Evolutionary conservation across 176 grass and related monocot genomes (phyloP).

Genomic region (Aegilops longissima): DNA sequence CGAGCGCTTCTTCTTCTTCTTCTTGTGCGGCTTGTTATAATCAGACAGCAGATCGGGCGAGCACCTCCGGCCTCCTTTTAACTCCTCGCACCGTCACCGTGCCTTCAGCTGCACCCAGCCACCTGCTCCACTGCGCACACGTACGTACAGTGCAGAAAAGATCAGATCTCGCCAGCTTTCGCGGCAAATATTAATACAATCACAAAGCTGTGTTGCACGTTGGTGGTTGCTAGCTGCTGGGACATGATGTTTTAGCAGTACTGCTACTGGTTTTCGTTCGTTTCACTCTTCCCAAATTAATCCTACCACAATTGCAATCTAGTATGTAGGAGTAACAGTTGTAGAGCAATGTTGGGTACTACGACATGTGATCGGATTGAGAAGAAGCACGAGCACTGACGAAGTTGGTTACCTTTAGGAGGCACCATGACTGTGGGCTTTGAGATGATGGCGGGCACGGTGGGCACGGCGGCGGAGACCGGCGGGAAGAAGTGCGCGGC

Average conservation of each 20-base stretch:
- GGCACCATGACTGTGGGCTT: conserved; percentile 69
- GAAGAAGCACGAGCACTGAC: too few species aligned
- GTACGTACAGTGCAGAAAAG: conserved; percentile 17
- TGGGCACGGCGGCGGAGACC: conserved; percentile 35
- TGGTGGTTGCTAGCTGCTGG: background rate
- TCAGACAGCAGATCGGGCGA: background rate
- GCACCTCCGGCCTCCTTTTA: conserved; percentile 31
- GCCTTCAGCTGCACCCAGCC: conserved; percentile 75
- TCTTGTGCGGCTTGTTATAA: conserved; percentile 44
- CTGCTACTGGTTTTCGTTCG: background rate
- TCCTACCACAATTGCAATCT: background rate
- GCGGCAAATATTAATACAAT: background rate
- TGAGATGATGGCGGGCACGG: conserved; percentile 64
- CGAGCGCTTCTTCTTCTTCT: conserved; percentile 32
- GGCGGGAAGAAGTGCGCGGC: conserved; percentile 79
- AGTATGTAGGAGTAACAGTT: too few species aligned
- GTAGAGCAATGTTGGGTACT: too few species aligned
- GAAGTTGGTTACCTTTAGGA: conserved; percentile 55
- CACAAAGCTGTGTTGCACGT: background rate
- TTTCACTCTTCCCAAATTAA: background rate
- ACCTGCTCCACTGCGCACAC: conserved; percentile 70
- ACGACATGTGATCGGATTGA: too few species aligned
- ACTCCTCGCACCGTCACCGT: conserved; percentile 38
- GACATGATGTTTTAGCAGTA: background rate
- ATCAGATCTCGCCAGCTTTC: conserved; percentile 34